These are phyloP conservation scores for Cryptococcus depauperatus DNA, from an alignment of 1,284 basidiomycete genomes.

Conservation along the genomic window DNA sequence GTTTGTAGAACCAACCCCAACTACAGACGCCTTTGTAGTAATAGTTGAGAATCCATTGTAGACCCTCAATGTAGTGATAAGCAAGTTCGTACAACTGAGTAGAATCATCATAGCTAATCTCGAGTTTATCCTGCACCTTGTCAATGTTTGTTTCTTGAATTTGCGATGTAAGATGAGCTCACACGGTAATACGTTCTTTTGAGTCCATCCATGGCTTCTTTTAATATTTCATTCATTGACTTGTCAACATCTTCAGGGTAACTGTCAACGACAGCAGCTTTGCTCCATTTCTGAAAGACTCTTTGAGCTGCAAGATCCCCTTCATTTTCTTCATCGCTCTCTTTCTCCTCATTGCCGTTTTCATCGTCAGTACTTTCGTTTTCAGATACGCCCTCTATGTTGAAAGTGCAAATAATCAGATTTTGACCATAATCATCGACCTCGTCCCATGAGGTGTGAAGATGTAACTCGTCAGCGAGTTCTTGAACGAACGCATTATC, in stretches of 20 bases:
- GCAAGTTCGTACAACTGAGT: slow-evolving; percentile 60
- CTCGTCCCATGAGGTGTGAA: slow-evolving; percentile 78
- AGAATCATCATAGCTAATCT: slow-evolving; percentile 61
- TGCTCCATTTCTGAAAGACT: slow-evolving; percentile 79
- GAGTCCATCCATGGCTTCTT: slow-evolving; percentile 85
- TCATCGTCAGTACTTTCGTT: slow-evolving; percentile 28
- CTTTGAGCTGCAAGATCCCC: slow-evolving; percentile 48
- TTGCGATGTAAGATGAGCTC: slow-evolving; percentile 33
- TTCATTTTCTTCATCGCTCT: slow-evolving; percentile 44
- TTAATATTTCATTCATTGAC: slow-evolving; percentile 61
- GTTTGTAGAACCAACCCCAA: slow-evolving; percentile 99
- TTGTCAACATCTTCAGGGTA: slow-evolving; percentile 65
- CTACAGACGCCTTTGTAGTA: slow-evolving; percentile 95
- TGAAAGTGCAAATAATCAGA: slow-evolving; percentile 50
- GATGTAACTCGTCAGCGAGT: slow-evolving; percentile 65
- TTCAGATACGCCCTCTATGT: slow-evolving; percentile 46
- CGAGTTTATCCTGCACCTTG: slow-evolving; percentile 83
- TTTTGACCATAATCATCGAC: slow-evolving; percentile 69
- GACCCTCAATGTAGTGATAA: slow-evolving; percentile 80
- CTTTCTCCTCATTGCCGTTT: slow-evolving; percentile 15
- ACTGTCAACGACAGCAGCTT: slow-evolving; percentile 64
- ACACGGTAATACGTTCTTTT: slow-evolving; percentile 86
- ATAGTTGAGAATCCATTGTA: slow-evolving; percentile 99
- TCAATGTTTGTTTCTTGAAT: not conserved
- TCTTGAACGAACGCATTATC: slow-evolving; percentile 69